These are phyloP conservation scores for Fraxinus velutina DNA, from an alignment of 305 asterid genomes.

Conservation along the genomic window DNA sequence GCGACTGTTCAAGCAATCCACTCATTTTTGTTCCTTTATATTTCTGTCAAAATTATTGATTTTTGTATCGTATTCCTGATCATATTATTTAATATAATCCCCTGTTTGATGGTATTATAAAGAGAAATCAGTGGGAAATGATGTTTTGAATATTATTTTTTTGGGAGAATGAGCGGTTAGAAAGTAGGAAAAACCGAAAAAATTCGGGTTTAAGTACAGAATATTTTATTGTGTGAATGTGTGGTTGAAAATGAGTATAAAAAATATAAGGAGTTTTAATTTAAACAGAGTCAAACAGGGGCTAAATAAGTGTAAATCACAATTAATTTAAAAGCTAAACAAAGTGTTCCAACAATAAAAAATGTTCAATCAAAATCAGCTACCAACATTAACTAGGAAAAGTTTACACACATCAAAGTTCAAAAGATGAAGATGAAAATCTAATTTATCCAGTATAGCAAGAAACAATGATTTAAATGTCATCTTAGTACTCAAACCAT, in stretches of 20 bases:
- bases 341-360: background rate
- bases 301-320: background rate
- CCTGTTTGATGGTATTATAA: background rate
- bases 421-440: background rate
- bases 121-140: background rate
- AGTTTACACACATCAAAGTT: background rate
- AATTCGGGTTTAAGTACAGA: background rate
- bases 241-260: background rate
- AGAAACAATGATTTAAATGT: background rate
- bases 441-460: background rate
- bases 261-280: background rate
- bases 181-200: background rate
- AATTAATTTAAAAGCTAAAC: background rate
- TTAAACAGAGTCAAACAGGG: background rate
- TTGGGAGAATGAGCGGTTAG: background rate
- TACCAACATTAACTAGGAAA: background rate
- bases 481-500: background rate
- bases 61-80: background rate
- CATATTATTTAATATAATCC: background rate
- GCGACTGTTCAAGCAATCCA: background rate
- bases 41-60: background rate
- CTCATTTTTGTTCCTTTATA: background rate
- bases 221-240: background rate
- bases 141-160: too few relatives aligned
- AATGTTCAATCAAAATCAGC: conserved; percentile 2